Base-by-base conservation (phyloP, 129 eudicot genomes). In the Tagetes erecta region DNA sequence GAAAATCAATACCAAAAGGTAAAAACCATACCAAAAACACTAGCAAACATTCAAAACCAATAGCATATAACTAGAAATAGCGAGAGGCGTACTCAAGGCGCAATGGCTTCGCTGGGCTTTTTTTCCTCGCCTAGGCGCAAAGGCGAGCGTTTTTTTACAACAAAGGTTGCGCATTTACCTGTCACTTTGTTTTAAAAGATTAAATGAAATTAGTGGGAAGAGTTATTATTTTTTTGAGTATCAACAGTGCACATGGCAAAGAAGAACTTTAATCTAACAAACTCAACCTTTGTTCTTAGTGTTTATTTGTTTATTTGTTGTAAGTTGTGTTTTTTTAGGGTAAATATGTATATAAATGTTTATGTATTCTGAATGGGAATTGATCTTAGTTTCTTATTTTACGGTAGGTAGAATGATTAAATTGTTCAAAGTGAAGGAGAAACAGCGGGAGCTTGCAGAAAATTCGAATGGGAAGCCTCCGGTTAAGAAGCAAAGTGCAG, bases 401-500 rank as follows among this genome's bases (percentile, higher is more conserved):
- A 46, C 31, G 31, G 40, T 52, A 82, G 82, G 83, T 66, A 82
- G 67, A 67, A 91, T 91, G 97, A 91, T 91, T 67, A 91, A 84
- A 77, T 74, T 91, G 69, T 91, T 91, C 70, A 91, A 91, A 76
- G 97, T 91, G 30, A 91, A 91, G 78, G 92, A 86, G 81, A 91
- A 84, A 81, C 95, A 88, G 47, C 77, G 92, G 72, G 94, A 85
- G 60, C 87, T 83, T 72, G 97, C 97, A 38, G 97, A 91, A 71
- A 91, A 83, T 86, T 79, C 87, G 63, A 87, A 90, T 41, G 96
- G 96, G 65, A 87, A 80, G 78, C 83, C 96, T 71, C 87, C 90
- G 2, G 88, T 71, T 46, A 91, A 88, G 92, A 91, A 88, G 84
- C 97, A 91, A 84, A 87, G 92, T 78, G 97, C 97, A 52, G 97